These are phyloP conservation scores for Eucalyptus brandiana DNA, from an alignment of 345 rosid species.

Conservation along the genomic window DNA sequence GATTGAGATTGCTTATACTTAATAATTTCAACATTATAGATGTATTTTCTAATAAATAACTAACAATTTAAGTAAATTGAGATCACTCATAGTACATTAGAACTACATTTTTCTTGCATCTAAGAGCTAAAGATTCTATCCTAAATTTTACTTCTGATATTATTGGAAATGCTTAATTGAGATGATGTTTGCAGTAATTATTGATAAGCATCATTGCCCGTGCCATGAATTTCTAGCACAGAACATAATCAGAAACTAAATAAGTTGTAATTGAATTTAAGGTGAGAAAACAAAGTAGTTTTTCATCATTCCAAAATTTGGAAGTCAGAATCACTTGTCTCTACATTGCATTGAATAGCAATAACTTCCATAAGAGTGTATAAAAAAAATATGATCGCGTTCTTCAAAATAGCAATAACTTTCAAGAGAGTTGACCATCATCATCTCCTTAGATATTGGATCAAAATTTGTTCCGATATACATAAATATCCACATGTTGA, in stretches of 20 bases:
- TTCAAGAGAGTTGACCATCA: not conserved
- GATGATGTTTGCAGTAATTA: not conserved
- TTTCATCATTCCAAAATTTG: not conserved
- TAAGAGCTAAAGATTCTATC: not conserved
- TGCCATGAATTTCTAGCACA: not conserved
- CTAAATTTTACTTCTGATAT: not conserved
- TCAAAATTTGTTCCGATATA: not conserved
- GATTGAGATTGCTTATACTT: too few species aligned
- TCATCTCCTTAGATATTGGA: not conserved
- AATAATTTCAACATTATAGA: not conserved
- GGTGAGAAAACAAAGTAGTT: not conserved
- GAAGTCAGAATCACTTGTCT: not conserved
- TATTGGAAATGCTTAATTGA: not conserved
- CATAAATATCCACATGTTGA: not conserved
- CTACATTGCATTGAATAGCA: not conserved
- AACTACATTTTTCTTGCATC: not conserved
- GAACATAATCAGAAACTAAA: not conserved
- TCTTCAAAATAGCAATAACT: not conserved
- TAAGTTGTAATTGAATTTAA: not conserved
- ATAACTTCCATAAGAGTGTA: not conserved
- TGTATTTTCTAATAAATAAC: not conserved
- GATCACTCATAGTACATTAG: not conserved
- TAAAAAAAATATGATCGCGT: not conserved
- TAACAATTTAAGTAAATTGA: not conserved
- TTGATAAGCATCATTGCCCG: not conserved